Evolutionary conservation across 306 rosid species (phyloP).

Genomic region (Sicyos edulis): DNA sequence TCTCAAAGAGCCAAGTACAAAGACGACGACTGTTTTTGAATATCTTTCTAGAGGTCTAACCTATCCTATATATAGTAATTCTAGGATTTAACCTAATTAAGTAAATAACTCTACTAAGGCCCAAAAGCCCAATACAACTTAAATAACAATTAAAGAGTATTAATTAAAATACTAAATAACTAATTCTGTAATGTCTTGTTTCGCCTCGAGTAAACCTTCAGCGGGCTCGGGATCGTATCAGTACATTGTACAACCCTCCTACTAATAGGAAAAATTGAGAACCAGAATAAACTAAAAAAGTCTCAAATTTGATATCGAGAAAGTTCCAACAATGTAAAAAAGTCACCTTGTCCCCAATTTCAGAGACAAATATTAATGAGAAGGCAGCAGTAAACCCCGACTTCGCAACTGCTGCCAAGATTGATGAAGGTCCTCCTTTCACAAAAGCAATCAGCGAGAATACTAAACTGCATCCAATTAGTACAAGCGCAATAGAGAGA

Average conservation of each 20-base stretch:
- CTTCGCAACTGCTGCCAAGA: constrained; percentile 74
- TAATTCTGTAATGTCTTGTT: too few species aligned
- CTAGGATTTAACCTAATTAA: too few species aligned
- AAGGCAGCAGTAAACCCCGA: constrained; percentile 98
- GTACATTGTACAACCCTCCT: not conserved
- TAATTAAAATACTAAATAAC: too few species aligned
- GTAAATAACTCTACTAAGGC: too few species aligned
- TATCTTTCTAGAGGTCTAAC: too few species aligned
- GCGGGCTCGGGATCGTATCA: too few species aligned
- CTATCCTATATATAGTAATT: too few species aligned
- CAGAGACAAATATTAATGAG: constrained; percentile 86
- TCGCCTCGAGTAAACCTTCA: too few species aligned
- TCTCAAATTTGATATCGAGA: not conserved
- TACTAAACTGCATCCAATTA: constrained; percentile 65
- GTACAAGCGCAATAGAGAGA: constrained; percentile 58
- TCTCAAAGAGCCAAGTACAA: too few species aligned
- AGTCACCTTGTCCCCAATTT: constrained; percentile 94
- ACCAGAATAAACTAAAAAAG: not conserved
- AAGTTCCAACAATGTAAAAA: not conserved
- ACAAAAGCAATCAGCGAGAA: constrained; percentile 75
- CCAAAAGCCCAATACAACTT: too few species aligned
- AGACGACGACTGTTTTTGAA: too few species aligned
- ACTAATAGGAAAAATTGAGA: not conserved
- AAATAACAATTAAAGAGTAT: too few species aligned
- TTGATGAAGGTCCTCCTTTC: constrained; percentile 76